phyloP scores from a whole-genome alignment of 495 filamentous ascomycete species.

The Neurospora tetrasperma region DNA sequence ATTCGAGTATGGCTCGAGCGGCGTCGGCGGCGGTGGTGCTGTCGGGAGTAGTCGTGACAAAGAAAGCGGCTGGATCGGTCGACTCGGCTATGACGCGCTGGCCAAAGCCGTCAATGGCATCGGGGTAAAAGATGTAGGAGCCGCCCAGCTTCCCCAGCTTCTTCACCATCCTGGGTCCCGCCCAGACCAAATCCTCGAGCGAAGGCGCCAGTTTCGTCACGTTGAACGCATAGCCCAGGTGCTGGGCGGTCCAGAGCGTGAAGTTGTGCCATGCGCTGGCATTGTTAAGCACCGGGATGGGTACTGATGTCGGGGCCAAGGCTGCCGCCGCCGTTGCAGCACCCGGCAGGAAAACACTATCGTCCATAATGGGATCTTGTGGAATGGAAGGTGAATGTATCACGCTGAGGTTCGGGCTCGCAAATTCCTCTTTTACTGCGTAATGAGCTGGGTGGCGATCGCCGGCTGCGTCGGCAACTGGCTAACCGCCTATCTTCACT shows the following conservation, averaged over 20 bases:
- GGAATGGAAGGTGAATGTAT: not conserved
- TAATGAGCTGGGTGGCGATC: not conserved
- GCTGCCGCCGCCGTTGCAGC: conserved; percentile 10
- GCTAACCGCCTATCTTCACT: not conserved
- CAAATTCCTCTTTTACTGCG: not conserved
- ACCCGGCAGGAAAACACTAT: not conserved
- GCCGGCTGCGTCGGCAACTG: not conserved
- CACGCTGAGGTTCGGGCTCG: not conserved
- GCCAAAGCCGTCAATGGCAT: conserved; percentile 52
- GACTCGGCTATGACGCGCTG: conserved; percentile 52
- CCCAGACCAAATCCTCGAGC: conserved; percentile 47
- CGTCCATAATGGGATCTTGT: not conserved
- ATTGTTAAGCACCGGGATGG: conserved; percentile 20
- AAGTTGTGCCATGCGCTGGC: conserved; percentile 38
- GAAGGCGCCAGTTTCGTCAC: conserved; percentile 35
- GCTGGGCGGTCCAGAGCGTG: conserved; percentile 35
- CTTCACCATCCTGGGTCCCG: conserved; percentile 53
- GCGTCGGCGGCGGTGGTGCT: conserved; percentile 18
- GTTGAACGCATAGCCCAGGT: conserved; percentile 30
- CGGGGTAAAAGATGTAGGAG: conserved; percentile 47
- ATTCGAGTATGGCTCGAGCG: conserved; percentile 14
- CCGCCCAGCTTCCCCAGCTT: conserved; percentile 48
- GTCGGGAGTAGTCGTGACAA: conserved; percentile 8
- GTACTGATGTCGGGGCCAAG: conserved; percentile 5
- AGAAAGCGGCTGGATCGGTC: conserved; percentile 30